phyloP scores from a whole-genome alignment of 176 grass and related monocot species.

The Cymbopogon citratus region DNA sequence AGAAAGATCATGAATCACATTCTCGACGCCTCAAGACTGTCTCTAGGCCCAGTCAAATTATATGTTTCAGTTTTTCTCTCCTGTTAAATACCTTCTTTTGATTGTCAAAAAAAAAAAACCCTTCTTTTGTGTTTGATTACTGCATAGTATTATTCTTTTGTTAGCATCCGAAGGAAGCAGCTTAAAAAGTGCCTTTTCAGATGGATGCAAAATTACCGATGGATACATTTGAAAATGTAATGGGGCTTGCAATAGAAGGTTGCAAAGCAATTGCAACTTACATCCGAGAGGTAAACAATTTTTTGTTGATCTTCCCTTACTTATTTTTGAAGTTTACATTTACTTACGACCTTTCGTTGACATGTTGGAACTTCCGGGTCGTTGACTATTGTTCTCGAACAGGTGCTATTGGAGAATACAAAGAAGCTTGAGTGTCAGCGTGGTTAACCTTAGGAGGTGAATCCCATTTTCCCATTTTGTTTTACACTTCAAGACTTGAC shows the following conservation, averaged over 20 bases:
- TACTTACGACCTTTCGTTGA: too few relatives aligned
- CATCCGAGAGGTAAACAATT: conserved; percentile 56
- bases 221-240: conserved; percentile 93
- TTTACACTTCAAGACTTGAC: not conserved
- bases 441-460: conserved; percentile 29
- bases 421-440: conserved; percentile 67
- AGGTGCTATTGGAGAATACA: conserved; percentile 80
- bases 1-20: conserved; percentile 11
- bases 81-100: not conserved
- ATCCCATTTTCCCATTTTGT: not conserved
- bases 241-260: conserved; percentile 87
- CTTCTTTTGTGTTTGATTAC: not conserved
- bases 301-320: conserved; percentile 4
- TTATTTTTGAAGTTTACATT: not conserved
- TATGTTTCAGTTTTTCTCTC: conserved; percentile 8
- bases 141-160: not conserved
- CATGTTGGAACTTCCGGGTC: not conserved
- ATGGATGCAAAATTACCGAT: conserved; percentile 86
- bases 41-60: not conserved
- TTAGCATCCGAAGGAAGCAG: conserved; percentile 12
- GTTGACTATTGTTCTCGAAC: conserved; percentile 2
- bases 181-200: conserved; percentile 36
- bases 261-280: conserved; percentile 91
- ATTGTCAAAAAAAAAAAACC: too few relatives aligned
- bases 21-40: not conserved